Conservation (phyloP, 441 rosid genomes). For the Aleurites moluccanus region DNA sequence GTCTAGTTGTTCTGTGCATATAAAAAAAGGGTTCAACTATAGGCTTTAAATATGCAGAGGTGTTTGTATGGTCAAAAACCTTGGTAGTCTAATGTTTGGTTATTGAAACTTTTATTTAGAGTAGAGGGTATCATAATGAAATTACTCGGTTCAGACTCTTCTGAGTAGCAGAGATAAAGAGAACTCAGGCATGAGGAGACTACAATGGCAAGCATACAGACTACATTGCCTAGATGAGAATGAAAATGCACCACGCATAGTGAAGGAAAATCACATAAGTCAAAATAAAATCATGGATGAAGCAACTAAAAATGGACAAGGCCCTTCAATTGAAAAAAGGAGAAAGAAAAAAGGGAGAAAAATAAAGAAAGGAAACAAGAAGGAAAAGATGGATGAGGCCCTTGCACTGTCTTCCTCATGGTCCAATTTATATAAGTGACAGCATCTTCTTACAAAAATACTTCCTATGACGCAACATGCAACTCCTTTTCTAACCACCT, state of each 20-base stretch:
- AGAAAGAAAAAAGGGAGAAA: too few species aligned
- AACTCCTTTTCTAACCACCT: not conserved
- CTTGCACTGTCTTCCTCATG: not conserved
- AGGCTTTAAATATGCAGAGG: constrained; percentile 33
- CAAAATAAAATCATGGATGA: not conserved
- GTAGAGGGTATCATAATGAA: not conserved
- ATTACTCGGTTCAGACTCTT: not conserved
- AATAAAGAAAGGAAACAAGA: not conserved
- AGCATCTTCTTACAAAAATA: not conserved
- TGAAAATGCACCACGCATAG: not conserved
- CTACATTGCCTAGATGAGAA: not conserved
- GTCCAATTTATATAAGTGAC: not conserved
- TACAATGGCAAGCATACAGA: not conserved
- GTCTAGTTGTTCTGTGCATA: constrained; percentile 17
- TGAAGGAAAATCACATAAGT: not conserved
- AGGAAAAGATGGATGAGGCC: not conserved
- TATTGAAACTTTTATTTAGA: not conserved
- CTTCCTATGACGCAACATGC: not conserved
- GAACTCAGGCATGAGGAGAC: not conserved
- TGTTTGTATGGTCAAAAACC: constrained; percentile 25
- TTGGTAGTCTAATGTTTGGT: constrained; percentile 8
- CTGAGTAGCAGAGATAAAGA: not conserved
- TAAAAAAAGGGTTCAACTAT: constrained; percentile 28
- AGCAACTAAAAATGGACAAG: not conserved
- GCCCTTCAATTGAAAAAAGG: not conserved